Evolutionary conservation across 2,329 filamentous ascomycete species (phyloP), one percentile per base, ranked within the genome.

Genomic region (Talaromyces sp.): DNA sequence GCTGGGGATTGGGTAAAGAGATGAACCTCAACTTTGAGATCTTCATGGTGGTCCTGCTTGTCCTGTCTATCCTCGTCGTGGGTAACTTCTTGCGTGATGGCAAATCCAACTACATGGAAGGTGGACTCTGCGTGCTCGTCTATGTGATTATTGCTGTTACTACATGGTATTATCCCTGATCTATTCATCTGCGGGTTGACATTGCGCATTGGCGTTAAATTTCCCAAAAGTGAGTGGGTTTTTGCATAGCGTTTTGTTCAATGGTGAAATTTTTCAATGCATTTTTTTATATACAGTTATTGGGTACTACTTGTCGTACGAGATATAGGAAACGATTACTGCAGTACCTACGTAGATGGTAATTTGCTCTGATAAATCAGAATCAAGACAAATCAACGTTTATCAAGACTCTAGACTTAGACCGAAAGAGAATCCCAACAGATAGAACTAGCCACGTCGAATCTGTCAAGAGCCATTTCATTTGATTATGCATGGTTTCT

Each of bases 51-150:
- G 86, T 90, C 64, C 84, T 96, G 68, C 82, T 97, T 9, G 87
- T 97, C 64, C 83, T 97, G 27, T 87, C 91, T 33, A 94, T 97
- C 71, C 82, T 97, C 49, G 92, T 93, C 0, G 91, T 96, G 43
- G 92, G 93, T 1, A 91, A 92, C 67, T 96, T 97, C 78, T 79
- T 97, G 63, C 84, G 92, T 59, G 93, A 97, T 74, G 88, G 91
- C 69, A 94, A 95, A 82, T 92, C 88, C 67, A 96, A 97, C 74
- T 97, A 96, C 73, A 85, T 97, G 4, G 93, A 97, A 76, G 93
- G 93, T 2, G 85, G 87, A 27, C 84, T 97, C 19, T 91, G 92
- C 69, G 86, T 97, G 19, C 69, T 82, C 61, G 84, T 87, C 11
- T 89, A 89, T 71, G 73, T 88, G 37, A 85, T 89, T 70, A 86